Evolutionary conservation across 2,329 filamentous ascomycete genomes (phyloP), one percentile per base, ranked within the genome.

Genomic region (Coniella vitis): DNA sequence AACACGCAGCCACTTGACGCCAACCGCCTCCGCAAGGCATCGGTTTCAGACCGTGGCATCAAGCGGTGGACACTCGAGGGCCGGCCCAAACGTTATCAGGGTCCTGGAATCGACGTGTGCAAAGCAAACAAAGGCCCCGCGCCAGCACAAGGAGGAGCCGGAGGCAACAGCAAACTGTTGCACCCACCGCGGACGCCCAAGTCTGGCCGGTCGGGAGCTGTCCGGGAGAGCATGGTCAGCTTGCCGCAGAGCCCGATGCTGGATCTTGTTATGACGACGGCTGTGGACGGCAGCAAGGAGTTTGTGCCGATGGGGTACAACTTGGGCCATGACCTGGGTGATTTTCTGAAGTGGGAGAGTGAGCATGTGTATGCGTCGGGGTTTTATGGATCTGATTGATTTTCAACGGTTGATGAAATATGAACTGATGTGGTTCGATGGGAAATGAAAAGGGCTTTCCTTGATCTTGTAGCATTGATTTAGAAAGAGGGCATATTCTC

Each of bases 261-360:
- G 40, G 70, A 73, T 39, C 63, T 77, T 17, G 66, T 75, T 35
- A 65, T 67, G 42, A 66, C 58, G 51, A 62, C 63, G 21, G 64
- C 63, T 32, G 66, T 65, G 20, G 65, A 67, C 37, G 68, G 65
- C n/a, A 63, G 68, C 47, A 59, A 65, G 54, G 60, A 62, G 37
- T 57, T 54, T 25, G 70, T 77, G 46, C 74, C 77, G 0, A 81
- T 83, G 78, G 77, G 77, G 0, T 81, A 74, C 58, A 83, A 83
- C 54, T 65, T 83, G 2, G 71, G 72, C 10, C 75, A 80, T 53
- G 79, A 82, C 57, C 58, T 82, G 35, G 75, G 74, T 1, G 78
- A 81, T 52, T 82, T 79, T 55, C 58, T 83, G 41, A 69, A 65
- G 47, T 82, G 78, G 77, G 77, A 79, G 60, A 64, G 73, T 4